Evolutionary conservation across 768 basidiomycete species (phyloP).

Genomic region (Termitomyces sp.): DNA sequence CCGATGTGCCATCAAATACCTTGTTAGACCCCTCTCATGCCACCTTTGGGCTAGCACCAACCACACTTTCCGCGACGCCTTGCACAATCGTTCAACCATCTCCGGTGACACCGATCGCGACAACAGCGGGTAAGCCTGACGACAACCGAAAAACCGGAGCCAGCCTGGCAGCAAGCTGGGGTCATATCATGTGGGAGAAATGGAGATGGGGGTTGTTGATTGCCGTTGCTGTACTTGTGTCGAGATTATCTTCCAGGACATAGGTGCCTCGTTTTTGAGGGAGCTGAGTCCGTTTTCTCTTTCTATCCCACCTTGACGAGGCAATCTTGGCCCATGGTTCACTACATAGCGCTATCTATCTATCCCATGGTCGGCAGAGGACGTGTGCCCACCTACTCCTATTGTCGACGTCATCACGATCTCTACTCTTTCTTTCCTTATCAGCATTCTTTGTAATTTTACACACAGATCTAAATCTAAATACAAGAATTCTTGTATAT

Average conservation of each 20-base stretch:
- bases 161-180: constrained; percentile 59
- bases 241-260: constrained; percentile 58
- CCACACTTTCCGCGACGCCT: background rate
- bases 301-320: background rate
- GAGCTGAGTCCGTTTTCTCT: background rate
- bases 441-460: constrained; percentile 13
- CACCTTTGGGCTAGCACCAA: background rate
- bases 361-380: constrained; percentile 4
- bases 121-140: constrained; percentile 15
- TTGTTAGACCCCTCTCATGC: constrained; percentile 8
- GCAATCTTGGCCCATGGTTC: background rate
- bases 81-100: constrained; percentile 2
- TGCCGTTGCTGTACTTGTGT: constrained; percentile 72
- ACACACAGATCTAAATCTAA: constrained; percentile 9
- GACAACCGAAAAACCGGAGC: constrained; percentile 25
- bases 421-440: constrained; percentile 10
- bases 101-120: background rate
- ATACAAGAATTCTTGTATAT: constrained; percentile 5
- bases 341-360: constrained; percentile 5
- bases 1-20: constrained; percentile 24
- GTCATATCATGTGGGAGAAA: constrained; percentile 72
- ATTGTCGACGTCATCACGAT: constrained; percentile 10
- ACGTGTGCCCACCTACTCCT: background rate
- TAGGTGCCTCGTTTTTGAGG: constrained; percentile 16
- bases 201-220: constrained; percentile 83